A percentile compares a stretch with the other conserved stretches of the same genome.
Conservation (phyloP, 1,284 basidiomycete species). For the Sporisorium sorghi region DNA sequence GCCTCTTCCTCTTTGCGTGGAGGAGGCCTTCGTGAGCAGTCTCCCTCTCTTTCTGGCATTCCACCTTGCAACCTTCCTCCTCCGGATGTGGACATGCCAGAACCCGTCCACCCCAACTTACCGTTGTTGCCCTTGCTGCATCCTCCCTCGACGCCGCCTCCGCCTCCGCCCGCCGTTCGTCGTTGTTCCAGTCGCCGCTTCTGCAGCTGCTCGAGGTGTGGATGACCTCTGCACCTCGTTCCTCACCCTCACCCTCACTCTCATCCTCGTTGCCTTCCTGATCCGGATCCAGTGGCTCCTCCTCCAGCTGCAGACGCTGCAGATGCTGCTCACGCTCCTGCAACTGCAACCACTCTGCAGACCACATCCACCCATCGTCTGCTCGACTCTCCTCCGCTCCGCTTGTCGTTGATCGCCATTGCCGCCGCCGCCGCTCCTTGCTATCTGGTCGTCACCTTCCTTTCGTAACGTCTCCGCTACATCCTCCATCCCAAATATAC, state of each 20-base stretch:
- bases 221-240: too few relatives aligned
- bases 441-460: conserved; percentile 1
- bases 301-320: too few relatives aligned
- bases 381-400: background rate
- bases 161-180: too few relatives aligned
- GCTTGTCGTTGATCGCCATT: conserved; percentile 6
- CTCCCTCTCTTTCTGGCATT: conserved; percentile 9
- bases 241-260: background rate
- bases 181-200: conserved; percentile 1
- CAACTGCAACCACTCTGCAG: conserved; percentile 3
- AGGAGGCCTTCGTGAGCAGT: background rate
- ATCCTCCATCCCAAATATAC: conserved; percentile 2
- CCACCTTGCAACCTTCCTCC: conserved; percentile 17
- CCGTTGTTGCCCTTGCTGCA: conserved; percentile 8
- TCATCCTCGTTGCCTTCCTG: conserved; percentile 7
- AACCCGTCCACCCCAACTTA: too few relatives aligned
- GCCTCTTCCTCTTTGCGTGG: background rate
- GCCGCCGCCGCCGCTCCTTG: conserved; percentile 13
- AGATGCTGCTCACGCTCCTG: background rate
- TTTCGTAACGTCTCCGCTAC: background rate
- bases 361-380: background rate
- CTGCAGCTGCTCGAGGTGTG: conserved; percentile 10
- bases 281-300: conserved; percentile 14
- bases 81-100: conserved; percentile 45
- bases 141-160: conserved; percentile 18